Evolutionary conservation across 805 yeast species (phyloP).

Genomic region (Wickerhamomyces canadensis): DNA sequence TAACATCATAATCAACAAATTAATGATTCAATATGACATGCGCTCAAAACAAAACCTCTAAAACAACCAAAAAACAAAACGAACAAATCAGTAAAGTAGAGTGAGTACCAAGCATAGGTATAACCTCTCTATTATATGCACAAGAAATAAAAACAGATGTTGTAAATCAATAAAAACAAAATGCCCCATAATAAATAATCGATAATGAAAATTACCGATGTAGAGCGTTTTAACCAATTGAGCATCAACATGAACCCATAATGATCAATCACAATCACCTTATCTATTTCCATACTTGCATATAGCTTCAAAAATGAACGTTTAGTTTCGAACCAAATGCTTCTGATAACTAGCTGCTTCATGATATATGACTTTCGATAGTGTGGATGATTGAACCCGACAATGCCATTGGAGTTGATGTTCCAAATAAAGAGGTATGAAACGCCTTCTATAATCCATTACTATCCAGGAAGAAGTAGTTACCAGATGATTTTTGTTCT

Average conservation of each 20-base stretch:
- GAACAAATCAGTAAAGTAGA: background rate
- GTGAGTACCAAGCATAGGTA: background rate
- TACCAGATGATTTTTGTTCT: constrained; percentile 90
- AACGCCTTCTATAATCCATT: constrained; percentile 33
- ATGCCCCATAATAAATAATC: constrained; percentile 17
- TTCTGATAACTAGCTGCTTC: no score
- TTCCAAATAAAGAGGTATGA: background rate
- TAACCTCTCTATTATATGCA: background rate
- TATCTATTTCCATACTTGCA: background rate
- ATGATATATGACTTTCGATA: no score
- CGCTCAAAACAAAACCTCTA: no score
- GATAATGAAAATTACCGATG: constrained; percentile 10
- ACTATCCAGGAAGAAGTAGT: constrained; percentile 92
- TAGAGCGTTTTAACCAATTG: constrained; percentile 2
- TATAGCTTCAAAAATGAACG: no score
- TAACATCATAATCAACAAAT: no score
- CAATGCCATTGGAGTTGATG: background rate
- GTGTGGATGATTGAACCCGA: no score
- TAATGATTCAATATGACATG: background rate
- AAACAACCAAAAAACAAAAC: background rate
- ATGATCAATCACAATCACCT: background rate
- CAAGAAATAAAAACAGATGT: background rate
- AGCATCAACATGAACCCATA: background rate
- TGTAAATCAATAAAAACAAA: constrained; percentile 14
- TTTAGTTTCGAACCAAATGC: no score